These are phyloP conservation scores for Allomyces javanicus DNA, from an alignment of 192 early-diverging fungal genomes.

Conservation along the genomic window DNA sequence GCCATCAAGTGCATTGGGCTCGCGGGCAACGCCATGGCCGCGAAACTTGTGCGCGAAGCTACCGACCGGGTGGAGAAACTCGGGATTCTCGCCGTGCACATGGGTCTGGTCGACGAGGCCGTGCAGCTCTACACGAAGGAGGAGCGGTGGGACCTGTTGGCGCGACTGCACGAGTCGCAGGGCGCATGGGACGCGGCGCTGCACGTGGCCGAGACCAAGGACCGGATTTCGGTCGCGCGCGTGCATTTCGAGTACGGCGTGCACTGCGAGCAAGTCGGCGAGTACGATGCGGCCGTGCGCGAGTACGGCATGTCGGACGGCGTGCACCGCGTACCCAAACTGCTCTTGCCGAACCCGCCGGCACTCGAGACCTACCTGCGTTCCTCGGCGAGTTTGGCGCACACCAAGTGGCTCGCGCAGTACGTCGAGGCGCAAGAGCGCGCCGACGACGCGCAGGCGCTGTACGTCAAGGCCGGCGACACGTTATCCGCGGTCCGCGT, in stretches of 20 bases:
- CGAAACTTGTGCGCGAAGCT: slow-evolving; percentile 4
- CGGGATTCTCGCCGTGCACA: background rate
- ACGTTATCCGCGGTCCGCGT: slow-evolving; percentile 22
- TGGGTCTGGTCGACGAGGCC: slow-evolving; percentile 20
- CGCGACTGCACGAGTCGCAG: background rate
- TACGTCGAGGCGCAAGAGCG: slow-evolving; percentile 23
- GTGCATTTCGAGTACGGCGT: slow-evolving; percentile 26
- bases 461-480: slow-evolving; percentile 25
- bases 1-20: slow-evolving; percentile 20
- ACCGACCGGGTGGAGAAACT: background rate
- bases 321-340: slow-evolving; percentile 13
- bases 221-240: slow-evolving; percentile 19
- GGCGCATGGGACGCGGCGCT: slow-evolving; percentile 28
- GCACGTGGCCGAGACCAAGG: slow-evolving; percentile 16
- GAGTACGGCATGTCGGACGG: slow-evolving; percentile 5
- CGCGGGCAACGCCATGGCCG: slow-evolving; percentile 20
- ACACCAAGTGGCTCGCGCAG: slow-evolving; percentile 36
- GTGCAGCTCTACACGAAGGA: slow-evolving; percentile 10
- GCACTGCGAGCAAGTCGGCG: slow-evolving; percentile 22
- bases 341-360: background rate
- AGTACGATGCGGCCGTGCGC: slow-evolving; percentile 2
- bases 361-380: slow-evolving; percentile 15
- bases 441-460: slow-evolving; percentile 16
- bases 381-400: slow-evolving; percentile 4
- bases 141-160: slow-evolving; percentile 16